Base-by-base conservation (phyloP, 805 yeast genomes). In the Ogataea nonfermentans region DNA sequence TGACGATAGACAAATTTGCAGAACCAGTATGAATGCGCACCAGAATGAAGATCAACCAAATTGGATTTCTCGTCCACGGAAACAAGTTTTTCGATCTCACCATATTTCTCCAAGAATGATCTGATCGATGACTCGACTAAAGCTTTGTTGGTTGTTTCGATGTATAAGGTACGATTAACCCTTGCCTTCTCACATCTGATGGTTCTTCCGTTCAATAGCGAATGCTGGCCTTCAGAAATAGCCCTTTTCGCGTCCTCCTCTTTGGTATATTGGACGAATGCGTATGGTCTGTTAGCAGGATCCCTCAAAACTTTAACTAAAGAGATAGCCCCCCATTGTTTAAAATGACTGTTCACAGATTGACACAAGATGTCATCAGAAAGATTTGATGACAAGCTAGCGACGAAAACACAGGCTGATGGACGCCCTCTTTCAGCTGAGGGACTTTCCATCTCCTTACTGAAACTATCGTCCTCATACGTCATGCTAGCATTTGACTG, bases 121-220 rank as follows among this genome's bases (percentile, higher is more conserved):
- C 56, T 59, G 17, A 84, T 62, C 5, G 65, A 60, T 4, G 45
- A 35, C 31, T 52, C 53, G 7, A 39, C 30, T 20, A 60, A 24
- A 1, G 53, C 57, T 10, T 46, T 41, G 9, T 51, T 46, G 4
- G 68, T 61, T 1, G 79, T 62, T 40, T 57, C 57, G 31, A 88
- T 59, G 56, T 77, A 84, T 29, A 91, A 66, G 10, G 97, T 90
- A 48, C 97, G 72, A 62, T 90, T 91, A 32, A 90, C 96, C 54
- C 84, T 81, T 1, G 98, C 98, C 13, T 81, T 81, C 63, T 91
- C 97, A 63, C 95, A 86, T 40, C 97, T 74, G 30, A 91, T 76
- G 3, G 78, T 68, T 57, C 95, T 73, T 10, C 89, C 95, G 57
- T 85, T 79, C 33, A 89, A 62, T 6, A 68, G 59, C 5, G 87